Base-by-base conservation (phyloP, 1,284 basidiomycete species). In the Stereum hirsutum region DNA sequence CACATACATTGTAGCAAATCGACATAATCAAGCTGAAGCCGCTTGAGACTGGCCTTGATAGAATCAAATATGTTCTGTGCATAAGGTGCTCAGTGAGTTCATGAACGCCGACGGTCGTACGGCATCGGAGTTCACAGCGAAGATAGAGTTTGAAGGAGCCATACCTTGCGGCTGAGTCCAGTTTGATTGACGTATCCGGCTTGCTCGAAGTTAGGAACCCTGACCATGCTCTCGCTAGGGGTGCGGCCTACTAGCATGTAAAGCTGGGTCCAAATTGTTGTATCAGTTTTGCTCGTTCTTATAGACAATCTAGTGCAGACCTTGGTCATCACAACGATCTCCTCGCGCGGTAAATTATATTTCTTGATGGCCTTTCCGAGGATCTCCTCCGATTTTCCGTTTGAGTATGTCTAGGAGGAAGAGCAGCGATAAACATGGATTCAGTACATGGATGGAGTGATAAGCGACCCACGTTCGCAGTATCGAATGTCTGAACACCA, bases 291-390 rank as follows among this genome's bases (percentile, higher is more conserved):
- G 14, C 21, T 11, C 5, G 34, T 14, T 11, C n/a, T 25, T 21
- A 8, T 10, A 12, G 19, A 11, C 4, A 19, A 12, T n/a, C 19
- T 20, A 6, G 17, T 17, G 33, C 5, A 41, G 42, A 48, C 54
- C 55, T 69, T 69, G 23, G 67, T 68, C 42, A 69, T 46, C 42
- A 70, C 63, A 30, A 70, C 65, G 19, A 68, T 57, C 44, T 64
- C 61, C 11, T 65, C 61, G 21, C 72, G 60, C 6, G 65, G 66
- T 37, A 72, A 58, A 30, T 65, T 53, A 49, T 64, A 59, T 44
- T 66, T 54, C 44, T 64, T 65, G 47, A 74, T 61, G 5, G 69
- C 70, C 46, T 69, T 64, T 20, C 70, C 70, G 46, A 72, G 59
- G 49, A 70, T 61, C 21, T 61, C 51, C 53, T 74, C 69, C 17